Evolutionary conservation across 192 early-diverging fungal species (phyloP).

Genomic region (Backusella tarrabulga): DNA sequence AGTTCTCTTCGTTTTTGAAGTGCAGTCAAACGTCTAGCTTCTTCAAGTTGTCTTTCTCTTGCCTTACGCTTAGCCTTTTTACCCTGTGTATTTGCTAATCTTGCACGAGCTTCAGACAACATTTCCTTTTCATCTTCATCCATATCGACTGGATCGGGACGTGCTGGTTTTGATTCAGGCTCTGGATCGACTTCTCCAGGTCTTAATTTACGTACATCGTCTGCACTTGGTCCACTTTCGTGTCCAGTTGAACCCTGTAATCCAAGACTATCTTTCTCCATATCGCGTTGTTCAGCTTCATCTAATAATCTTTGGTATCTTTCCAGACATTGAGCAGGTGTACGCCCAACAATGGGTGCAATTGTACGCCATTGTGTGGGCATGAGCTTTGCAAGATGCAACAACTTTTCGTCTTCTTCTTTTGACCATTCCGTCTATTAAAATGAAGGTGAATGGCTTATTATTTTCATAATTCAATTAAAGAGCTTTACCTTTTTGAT

Average conservation of each 20-base stretch:
- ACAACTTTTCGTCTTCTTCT: slow-evolving; percentile 96
- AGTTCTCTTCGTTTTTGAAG: slow-evolving; percentile 95
- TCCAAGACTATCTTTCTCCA: slow-evolving; percentile 53
- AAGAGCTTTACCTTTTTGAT: slow-evolving; percentile 80
- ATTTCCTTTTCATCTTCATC: slow-evolving; percentile 99
- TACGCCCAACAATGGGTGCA: slow-evolving; percentile 96
- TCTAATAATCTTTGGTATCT: slow-evolving; percentile 94
- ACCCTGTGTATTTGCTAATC: slow-evolving; percentile 99
- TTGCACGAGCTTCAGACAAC: slow-evolving; percentile 95
- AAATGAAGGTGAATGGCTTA: background rate
- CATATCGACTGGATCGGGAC: slow-evolving; percentile 99
- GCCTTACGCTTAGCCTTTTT: slow-evolving; percentile 99
- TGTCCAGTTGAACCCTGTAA: slow-evolving; percentile 59
- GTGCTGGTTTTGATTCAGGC: slow-evolving; percentile 94
- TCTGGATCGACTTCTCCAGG: slow-evolving; percentile 98
- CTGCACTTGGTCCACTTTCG: slow-evolving; percentile 78
- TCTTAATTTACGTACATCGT: slow-evolving; percentile 81
- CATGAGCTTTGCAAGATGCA: slow-evolving; percentile 98
- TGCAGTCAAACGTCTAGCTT: slow-evolving; percentile 83
- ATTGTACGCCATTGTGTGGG: slow-evolving; percentile 99
- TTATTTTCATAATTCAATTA: background rate
- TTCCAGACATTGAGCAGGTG: slow-evolving; percentile 95
- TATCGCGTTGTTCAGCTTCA: slow-evolving; percentile 89
- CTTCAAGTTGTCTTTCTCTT: slow-evolving; percentile 95
- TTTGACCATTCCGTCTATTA: slow-evolving; percentile 93